These are phyloP conservation scores for Vigna trinervia DNA, from an alignment of 306 rosid genomes.

Conservation along the genomic window DNA sequence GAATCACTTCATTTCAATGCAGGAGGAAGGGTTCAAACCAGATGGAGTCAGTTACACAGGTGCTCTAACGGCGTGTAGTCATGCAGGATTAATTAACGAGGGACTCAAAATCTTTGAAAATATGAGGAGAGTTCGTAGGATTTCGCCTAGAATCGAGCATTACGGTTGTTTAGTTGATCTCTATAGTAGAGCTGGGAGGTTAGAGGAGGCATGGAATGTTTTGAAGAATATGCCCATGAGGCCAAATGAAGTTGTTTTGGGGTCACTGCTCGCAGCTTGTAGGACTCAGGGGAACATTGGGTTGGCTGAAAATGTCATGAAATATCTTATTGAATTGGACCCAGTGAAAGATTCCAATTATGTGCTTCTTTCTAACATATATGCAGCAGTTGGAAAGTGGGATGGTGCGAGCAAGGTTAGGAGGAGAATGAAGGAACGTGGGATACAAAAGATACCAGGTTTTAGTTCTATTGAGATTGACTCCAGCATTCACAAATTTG, in stretches of 20 bases:
- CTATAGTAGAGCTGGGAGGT: constrained; percentile 84
- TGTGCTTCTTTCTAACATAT: constrained; percentile 86
- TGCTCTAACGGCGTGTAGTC: constrained; percentile 87
- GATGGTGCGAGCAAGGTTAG: constrained; percentile 77
- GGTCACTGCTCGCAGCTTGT: constrained; percentile 92
- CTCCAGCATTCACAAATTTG: constrained; percentile 75
- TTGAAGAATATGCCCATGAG: constrained; percentile 78
- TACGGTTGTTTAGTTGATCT: constrained; percentile 90
- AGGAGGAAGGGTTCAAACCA: constrained; percentile 72
- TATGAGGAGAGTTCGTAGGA: constrained; percentile 62
- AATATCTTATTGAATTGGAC: constrained; percentile 58
- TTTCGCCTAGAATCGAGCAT: constrained; percentile 77
- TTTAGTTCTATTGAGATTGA: constrained; percentile 81
- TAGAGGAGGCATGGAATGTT: constrained; percentile 71
- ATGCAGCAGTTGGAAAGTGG: constrained; percentile 82
- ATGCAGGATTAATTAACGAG: constrained; percentile 73
- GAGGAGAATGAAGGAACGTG: constrained; percentile 69
- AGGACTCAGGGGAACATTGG: constrained; percentile 68
- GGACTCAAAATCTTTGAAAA: constrained; percentile 68
- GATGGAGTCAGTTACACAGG: constrained; percentile 86
- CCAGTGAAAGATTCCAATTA: constrained; percentile 77
- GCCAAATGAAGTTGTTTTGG: constrained; percentile 87
- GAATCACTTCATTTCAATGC: constrained; percentile 64
- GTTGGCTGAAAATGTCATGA: constrained; percentile 81
- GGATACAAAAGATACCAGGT: constrained; percentile 76